Conservation (phyloP, 768 basidiomycete genomes). For the Boletus eberwhitei region DNA sequence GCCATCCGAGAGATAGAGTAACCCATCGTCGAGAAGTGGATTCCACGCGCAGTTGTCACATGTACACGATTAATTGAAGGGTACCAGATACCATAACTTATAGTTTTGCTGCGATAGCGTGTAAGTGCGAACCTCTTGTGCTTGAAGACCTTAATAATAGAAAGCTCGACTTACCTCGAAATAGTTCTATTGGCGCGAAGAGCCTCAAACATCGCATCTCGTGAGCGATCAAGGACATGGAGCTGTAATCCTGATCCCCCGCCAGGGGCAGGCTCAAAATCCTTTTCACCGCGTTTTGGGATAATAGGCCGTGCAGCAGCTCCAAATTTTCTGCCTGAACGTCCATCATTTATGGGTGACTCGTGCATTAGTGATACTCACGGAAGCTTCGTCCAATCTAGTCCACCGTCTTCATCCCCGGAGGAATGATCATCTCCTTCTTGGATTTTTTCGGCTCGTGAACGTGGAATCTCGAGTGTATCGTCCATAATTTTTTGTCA, state of each 20-base stretch:
- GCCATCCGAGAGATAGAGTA: slow-evolving; percentile 60
- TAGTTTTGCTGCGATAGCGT: slow-evolving; percentile 51
- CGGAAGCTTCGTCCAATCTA: slow-evolving; percentile 83
- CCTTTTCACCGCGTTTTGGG: slow-evolving; percentile 96
- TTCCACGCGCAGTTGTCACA: slow-evolving; percentile 75
- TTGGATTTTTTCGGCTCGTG: slow-evolving; percentile 14
- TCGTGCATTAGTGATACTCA: slow-evolving; percentile 28
- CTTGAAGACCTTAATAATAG: neutral
- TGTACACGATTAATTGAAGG: slow-evolving; percentile 60
- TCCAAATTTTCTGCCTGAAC: slow-evolving; percentile 18
- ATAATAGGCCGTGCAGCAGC: slow-evolving; percentile 61
- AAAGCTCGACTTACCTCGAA: slow-evolving; percentile 53
- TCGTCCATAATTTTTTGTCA: slow-evolving; percentile 52
- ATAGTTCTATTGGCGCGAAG: slow-evolving; percentile 70
- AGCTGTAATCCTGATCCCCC: slow-evolving; percentile 73
- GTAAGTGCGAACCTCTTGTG: neutral
- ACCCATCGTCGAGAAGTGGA: slow-evolving; percentile 78
- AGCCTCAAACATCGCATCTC: slow-evolving; percentile 86
- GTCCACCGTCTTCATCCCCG: slow-evolving; percentile 70
- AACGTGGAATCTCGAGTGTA: slow-evolving; percentile 44
- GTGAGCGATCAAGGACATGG: slow-evolving; percentile 74
- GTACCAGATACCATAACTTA: slow-evolving; percentile 82
- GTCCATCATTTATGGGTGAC: slow-evolving; percentile 4
- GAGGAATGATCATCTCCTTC: slow-evolving; percentile 47
- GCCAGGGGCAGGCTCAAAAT: slow-evolving; percentile 78